Percentiles rank a stretch among this genome's conserved stretches.
Conservation (phyloP, 2,329 filamentous ascomycete genomes). For the Stagonosporopsis cucurbitacearum region DNA sequence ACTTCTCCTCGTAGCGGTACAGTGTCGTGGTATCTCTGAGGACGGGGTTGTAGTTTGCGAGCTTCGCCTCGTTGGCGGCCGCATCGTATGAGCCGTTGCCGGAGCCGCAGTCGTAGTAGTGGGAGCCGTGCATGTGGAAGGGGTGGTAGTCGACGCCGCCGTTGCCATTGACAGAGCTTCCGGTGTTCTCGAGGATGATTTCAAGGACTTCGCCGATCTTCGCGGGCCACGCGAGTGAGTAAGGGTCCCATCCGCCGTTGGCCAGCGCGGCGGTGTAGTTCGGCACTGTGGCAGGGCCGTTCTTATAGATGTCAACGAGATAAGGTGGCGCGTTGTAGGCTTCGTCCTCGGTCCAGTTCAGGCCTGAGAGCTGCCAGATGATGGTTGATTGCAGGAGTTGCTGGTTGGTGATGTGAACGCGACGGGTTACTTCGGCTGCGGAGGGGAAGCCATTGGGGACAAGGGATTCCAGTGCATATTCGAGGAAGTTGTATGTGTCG, state of each 20-base stretch:
- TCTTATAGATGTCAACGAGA: slow-evolving; percentile 60
- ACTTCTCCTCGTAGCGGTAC: slow-evolving; percentile 59
- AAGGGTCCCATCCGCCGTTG: slow-evolving; percentile 63
- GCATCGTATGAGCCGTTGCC: slow-evolving; percentile 63
- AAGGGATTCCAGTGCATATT: slow-evolving; percentile 48
- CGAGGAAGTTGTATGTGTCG: slow-evolving; percentile 46
- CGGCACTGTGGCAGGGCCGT: slow-evolving; percentile 56
- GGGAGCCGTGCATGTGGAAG: slow-evolving; percentile 62
- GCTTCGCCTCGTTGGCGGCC: slow-evolving; percentile 54
- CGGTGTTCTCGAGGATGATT: slow-evolving; percentile 56
- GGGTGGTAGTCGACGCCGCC: slow-evolving; percentile 53
- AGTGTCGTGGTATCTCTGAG: slow-evolving; percentile 61
- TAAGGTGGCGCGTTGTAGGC: slow-evolving; percentile 49
- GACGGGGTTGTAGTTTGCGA: slow-evolving; percentile 48
- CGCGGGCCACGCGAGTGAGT: slow-evolving; percentile 59
- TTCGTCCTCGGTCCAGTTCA: slow-evolving; percentile 29
- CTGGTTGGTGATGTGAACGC: slow-evolving; percentile 39
- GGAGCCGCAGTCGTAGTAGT: slow-evolving; percentile 61
- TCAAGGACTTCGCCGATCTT: slow-evolving; percentile 64
- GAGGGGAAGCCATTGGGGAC: slow-evolving; percentile 42
- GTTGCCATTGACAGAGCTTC: slow-evolving; percentile 23
- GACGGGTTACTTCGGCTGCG: slow-evolving; percentile 43
- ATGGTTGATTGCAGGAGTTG: slow-evolving; percentile 26
- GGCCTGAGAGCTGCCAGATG: slow-evolving; percentile 34
- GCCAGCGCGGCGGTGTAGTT: slow-evolving; percentile 59